A percentile compares a stretch with the other conserved stretches of the same genome.
These are phyloP conservation scores for Aspergillus sp. DNA, from an alignment of 2,329 filamentous ascomycete species.

Conservation along the genomic window DNA sequence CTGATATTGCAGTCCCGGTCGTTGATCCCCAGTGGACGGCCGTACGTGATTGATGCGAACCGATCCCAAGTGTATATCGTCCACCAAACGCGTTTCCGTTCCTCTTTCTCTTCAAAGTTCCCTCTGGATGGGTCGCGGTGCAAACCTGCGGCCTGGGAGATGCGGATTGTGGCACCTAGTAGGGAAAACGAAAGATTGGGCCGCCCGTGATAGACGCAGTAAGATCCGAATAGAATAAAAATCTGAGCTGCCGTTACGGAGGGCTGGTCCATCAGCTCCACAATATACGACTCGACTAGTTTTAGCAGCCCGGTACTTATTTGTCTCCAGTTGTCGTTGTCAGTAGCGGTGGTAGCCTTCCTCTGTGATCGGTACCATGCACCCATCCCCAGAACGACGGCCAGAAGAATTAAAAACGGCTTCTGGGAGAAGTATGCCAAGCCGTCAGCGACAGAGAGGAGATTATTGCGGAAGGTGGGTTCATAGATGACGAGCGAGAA, in stretches of 20 bases:
- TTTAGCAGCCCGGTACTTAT: slow-evolving; percentile 19
- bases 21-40: slow-evolving; percentile 42
- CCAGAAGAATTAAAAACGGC: slow-evolving; percentile 38
- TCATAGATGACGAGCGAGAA: slow-evolving; percentile 47
- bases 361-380: slow-evolving; percentile 39
- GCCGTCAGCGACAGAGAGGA: slow-evolving; percentile 34
- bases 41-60: slow-evolving; percentile 44
- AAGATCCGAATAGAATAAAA: slow-evolving; percentile 42
- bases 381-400: slow-evolving; percentile 39
- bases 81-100: slow-evolving; percentile 44
- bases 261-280: slow-evolving; percentile 44
- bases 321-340: slow-evolving; percentile 16
- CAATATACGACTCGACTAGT: slow-evolving; percentile 33
- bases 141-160: slow-evolving; percentile 35
- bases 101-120: slow-evolving; percentile 28
- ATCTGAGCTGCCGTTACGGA: slow-evolving; percentile 39
- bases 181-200: slow-evolving; percentile 42
- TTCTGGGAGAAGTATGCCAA: slow-evolving; percentile 34
- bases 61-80: slow-evolving; percentile 46
- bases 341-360: slow-evolving; percentile 13
- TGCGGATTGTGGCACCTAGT: slow-evolving; percentile 39
- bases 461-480: slow-evolving; percentile 38
- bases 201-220: slow-evolving; percentile 44
- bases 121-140: slow-evolving; percentile 30
- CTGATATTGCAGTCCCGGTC: slow-evolving; percentile 39